phyloP scores from a whole-genome alignment of 768 basidiomycete genomes.

The Lactifluus piperatus region DNA sequence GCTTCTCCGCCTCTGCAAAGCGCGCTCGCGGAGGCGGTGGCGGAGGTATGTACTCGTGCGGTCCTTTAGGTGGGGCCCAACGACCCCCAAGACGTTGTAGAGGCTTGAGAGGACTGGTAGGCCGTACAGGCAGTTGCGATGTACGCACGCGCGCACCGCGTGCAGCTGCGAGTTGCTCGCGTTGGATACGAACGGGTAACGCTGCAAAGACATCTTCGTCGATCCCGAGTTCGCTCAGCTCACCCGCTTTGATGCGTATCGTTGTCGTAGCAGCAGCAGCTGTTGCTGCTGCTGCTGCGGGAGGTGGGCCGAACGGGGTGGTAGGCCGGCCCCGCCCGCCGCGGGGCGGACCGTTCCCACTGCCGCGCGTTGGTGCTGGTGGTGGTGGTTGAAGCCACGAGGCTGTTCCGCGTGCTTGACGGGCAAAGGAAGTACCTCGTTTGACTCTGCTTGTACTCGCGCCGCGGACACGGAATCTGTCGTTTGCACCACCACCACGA shows the following conservation, averaged over 20 bases:
- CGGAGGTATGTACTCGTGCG: constrained; percentile 31
- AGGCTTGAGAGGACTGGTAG: constrained; percentile 33
- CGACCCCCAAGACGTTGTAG: constrained; percentile 37
- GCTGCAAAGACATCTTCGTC: constrained; percentile 62
- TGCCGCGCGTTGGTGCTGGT: not conserved
- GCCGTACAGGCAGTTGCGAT: constrained; percentile 8
- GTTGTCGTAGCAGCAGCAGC: not conserved
- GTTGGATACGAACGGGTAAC: constrained; percentile 59
- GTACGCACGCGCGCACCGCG: constrained; percentile 35
- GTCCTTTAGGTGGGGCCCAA: constrained; percentile 29
- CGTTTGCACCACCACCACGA: not conserved
- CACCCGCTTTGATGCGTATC: constrained; percentile 42
- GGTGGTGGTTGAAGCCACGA: not conserved
- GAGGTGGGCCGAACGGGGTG: constrained; percentile 25
- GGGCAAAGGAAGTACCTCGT: not conserved
- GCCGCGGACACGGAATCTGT: constrained; percentile 9
- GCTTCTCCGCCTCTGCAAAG: constrained; percentile 47
- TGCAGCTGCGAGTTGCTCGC: constrained; percentile 61
- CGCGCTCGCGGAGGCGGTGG: constrained; percentile 49
- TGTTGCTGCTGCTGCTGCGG: not conserved
- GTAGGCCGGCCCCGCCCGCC: constrained; percentile 33
- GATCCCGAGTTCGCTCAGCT: constrained; percentile 57
- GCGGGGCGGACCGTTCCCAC: constrained; percentile 26
- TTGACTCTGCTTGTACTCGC: constrained; percentile 1
- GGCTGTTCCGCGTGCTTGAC: not conserved